Base-by-base conservation (phyloP, 2,329 filamentous ascomycete species). In the Penicillium sumatraense region DNA sequence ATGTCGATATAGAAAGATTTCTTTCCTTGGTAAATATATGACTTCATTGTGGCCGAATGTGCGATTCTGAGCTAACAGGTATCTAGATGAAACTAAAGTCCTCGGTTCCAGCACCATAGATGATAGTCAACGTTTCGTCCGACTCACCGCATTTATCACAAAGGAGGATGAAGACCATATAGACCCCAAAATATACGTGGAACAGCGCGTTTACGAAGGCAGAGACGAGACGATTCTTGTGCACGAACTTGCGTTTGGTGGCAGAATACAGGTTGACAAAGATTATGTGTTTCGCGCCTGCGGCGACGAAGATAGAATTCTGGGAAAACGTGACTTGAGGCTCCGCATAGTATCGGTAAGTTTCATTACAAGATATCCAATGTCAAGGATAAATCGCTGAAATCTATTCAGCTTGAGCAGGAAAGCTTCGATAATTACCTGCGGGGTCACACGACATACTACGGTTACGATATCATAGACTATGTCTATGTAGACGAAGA, bases 221-320 rank as follows among this genome's bases (percentile, higher is more conserved):
- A 41, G 46, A 14, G 29, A 45, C 14, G 56, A 61, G 11, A 52
- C 50, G 6, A 42, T 57, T 16, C 42, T 59, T 31, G 18, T 61
- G 20, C 58, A 59, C 35, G 60, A 62, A 51, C 51, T 62, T 27
- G 21, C 20, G 4, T 56, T 62, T 49, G 49, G 51, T 4, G 56
- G 33, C 18, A 50, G 21, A 44, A 29, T 62, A 21, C 38, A 61
- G 33, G 27, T 56, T 21, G 60, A 46, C 3, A 33, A 49, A 7
- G 60, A 62, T 27, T 61, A 62, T 48, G 46, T 56, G 18, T 62
- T 62, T 29, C 45, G 26, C 9, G 60, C 33, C 14, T 59, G 57
- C 48, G 59, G 59, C 11, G 60, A 61, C 40, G 60, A 63, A 51
- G 55, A 60, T 44, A 29, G 31, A 20, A 48, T 16, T 16, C 23